Conservation (phyloP, 2,329 filamentous ascomycete genomes). For the Thielaviopsis ethacetica region DNA sequence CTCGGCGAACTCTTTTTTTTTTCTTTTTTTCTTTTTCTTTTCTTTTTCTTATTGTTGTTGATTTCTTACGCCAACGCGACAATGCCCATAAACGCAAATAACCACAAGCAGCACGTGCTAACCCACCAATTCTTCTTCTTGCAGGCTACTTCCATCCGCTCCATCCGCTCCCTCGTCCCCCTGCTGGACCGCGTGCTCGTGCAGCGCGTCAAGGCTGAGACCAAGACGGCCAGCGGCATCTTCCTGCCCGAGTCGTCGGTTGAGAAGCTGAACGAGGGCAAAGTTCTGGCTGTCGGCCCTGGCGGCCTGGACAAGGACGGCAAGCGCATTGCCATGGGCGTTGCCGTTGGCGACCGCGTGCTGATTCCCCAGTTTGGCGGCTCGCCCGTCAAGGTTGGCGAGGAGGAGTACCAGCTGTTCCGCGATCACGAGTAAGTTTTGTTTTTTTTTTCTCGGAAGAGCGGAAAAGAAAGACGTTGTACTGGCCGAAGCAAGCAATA, state of each 20-base stretch:
- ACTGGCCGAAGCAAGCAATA: neutral
- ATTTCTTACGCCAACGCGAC: constrained; percentile 5
- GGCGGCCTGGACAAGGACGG: constrained; percentile 78
- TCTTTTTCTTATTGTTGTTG: neutral
- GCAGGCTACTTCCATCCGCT: constrained; percentile 65
- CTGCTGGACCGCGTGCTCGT: constrained; percentile 97
- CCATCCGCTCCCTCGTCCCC: constrained; percentile 84
- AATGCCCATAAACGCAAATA: neutral
- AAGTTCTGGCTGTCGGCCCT: constrained; percentile 87
- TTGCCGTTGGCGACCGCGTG: constrained; percentile 73
- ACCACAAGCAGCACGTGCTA: neutral
- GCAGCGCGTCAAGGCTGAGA: constrained; percentile 91
- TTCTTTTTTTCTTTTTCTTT: neutral
- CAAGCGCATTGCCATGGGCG: constrained; percentile 72
- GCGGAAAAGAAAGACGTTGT: too few species aligned
- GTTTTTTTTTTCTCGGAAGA: neutral
- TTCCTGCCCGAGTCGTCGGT: constrained; percentile 93
- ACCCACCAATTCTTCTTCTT: neutral
- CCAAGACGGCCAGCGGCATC: constrained; percentile 92
- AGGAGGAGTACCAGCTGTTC: constrained; percentile 93
- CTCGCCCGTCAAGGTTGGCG: constrained; percentile 88
- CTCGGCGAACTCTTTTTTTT: neutral
- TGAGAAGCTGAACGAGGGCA: constrained; percentile 97
- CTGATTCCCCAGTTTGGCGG: constrained; percentile 95
- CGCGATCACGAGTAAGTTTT: constrained; percentile 85